Conservation (phyloP, 148 eudicot species). For the Dianthus caryophyllus region DNA sequence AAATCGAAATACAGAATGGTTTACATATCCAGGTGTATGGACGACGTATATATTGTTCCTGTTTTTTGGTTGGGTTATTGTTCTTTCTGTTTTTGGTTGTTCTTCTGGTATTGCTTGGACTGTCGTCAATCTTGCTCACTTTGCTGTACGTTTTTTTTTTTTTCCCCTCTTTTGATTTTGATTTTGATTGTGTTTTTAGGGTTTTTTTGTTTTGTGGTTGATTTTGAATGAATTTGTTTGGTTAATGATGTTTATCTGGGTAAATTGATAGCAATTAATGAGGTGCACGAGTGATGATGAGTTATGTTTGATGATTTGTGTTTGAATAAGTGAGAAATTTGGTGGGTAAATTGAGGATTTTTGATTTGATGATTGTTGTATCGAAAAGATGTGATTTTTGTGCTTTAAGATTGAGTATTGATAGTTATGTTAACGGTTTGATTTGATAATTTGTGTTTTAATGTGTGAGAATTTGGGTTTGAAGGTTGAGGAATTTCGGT, state of each 20-base stretch:
- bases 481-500: background rate
- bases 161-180: background rate
- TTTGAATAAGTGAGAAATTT: too few species aligned
- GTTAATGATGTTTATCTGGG: background rate
- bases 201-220: constrained; percentile 10
- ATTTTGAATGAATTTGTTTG: background rate
- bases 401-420: too few species aligned
- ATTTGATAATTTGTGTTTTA: too few species aligned
- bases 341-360: background rate
- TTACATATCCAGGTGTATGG: constrained; percentile 88
- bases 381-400: too few species aligned
- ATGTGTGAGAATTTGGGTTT: background rate
- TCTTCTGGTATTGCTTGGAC: constrained; percentile 91
- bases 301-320: too few species aligned
- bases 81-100: constrained; percentile 64
- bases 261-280: too few species aligned
- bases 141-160: constrained; percentile 34
- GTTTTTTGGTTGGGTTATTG: constrained; percentile 73
- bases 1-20: constrained; percentile 86
- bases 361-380: too few species aligned
- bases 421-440: too few species aligned
- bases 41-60: constrained; percentile 67
- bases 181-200: background rate
- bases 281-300: too few species aligned
- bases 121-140: constrained; percentile 62